These are phyloP conservation scores for Starmerella floris DNA, from an alignment of 805 yeast species.

Conservation along the genomic window DNA sequence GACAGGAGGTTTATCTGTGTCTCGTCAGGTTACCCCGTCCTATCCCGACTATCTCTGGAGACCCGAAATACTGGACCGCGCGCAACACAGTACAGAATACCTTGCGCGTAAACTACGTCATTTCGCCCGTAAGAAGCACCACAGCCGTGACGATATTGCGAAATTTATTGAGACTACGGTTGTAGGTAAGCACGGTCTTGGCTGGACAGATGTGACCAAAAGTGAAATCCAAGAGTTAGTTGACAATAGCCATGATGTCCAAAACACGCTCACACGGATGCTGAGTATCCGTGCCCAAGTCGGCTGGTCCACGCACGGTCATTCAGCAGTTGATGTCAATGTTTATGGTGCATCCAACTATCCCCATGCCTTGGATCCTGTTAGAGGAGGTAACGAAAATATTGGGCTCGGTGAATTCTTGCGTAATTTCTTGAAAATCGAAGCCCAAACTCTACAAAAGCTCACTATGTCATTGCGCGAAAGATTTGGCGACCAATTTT, in stretches of 20 bases:
- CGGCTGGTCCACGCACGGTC: slow-evolving; percentile 97
- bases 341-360: slow-evolving; percentile 56
- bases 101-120: slow-evolving; percentile 38
- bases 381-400: slow-evolving; percentile 68
- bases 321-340: slow-evolving; percentile 89
- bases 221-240: slow-evolving; percentile 41
- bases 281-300: slow-evolving; percentile 71
- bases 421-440: slow-evolving; percentile 36
- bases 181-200: slow-evolving; percentile 46
- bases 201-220: slow-evolving; percentile 43
- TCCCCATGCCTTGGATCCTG: slow-evolving; percentile 22
- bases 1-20: slow-evolving; percentile 86
- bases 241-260: slow-evolving; percentile 26
- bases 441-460: slow-evolving; percentile 11
- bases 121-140: slow-evolving; percentile 15
- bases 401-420: slow-evolving; percentile 69
- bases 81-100: slow-evolving; percentile 67
- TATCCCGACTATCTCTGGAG: slow-evolving; percentile 86
- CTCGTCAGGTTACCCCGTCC: slow-evolving; percentile 52
- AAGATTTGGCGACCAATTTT: slow-evolving; percentile 11
- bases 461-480: slow-evolving; percentile 23
- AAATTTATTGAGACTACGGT: slow-evolving; percentile 41
- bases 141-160: slow-evolving; percentile 2
- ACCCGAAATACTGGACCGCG: slow-evolving; percentile 60
- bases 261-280: slow-evolving; percentile 49